Evolutionary conservation across 495 filamentous ascomycete species (phyloP).

Genomic region (Aspergillus heteromorphus): DNA sequence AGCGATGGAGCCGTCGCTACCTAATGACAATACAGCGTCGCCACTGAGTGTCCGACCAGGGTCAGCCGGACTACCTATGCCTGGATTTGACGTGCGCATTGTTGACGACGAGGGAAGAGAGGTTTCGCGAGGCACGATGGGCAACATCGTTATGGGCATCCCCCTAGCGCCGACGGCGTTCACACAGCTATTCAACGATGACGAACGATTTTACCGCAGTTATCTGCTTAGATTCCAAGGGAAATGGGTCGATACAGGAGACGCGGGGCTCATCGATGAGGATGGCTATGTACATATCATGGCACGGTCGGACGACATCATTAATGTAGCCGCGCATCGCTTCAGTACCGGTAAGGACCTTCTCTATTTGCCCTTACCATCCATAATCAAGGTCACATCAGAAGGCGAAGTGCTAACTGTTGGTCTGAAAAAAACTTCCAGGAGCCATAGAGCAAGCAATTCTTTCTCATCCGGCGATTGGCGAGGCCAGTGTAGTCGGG

Average conservation of each 20-base stretch:
- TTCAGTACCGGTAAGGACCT: slow-evolving; percentile 67
- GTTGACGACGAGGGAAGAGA: slow-evolving; percentile 75
- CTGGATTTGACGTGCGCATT: slow-evolving; percentile 79
- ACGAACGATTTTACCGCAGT: slow-evolving; percentile 72
- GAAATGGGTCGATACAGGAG: slow-evolving; percentile 82
- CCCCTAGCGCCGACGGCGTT: slow-evolving; percentile 84
- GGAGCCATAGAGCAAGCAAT: slow-evolving; percentile 87
- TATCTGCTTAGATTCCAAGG: slow-evolving; percentile 78
- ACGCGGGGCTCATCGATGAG: slow-evolving; percentile 77
- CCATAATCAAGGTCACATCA: not conserved
- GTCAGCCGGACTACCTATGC: slow-evolving; percentile 83
- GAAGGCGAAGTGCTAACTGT: not conserved
- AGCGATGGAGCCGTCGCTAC: slow-evolving; percentile 14
- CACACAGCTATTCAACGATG: slow-evolving; percentile 77
- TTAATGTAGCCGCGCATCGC: slow-evolving; percentile 91
- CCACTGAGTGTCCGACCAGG: slow-evolving; percentile 67
- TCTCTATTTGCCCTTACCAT: not conserved
- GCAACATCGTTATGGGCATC: slow-evolving; percentile 80
- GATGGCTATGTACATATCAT: slow-evolving; percentile 84
- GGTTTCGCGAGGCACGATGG: slow-evolving; percentile 65
- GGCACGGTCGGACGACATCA: slow-evolving; percentile 84
- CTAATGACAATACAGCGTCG: not conserved
- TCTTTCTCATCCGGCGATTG: slow-evolving; percentile 67
- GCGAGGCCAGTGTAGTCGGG: slow-evolving; percentile 78
- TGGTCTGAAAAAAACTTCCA: slow-evolving; percentile 16